Base-by-base conservation (phyloP, 1,139 yeast genomes). In the Blastobotrys aristatus region DNA sequence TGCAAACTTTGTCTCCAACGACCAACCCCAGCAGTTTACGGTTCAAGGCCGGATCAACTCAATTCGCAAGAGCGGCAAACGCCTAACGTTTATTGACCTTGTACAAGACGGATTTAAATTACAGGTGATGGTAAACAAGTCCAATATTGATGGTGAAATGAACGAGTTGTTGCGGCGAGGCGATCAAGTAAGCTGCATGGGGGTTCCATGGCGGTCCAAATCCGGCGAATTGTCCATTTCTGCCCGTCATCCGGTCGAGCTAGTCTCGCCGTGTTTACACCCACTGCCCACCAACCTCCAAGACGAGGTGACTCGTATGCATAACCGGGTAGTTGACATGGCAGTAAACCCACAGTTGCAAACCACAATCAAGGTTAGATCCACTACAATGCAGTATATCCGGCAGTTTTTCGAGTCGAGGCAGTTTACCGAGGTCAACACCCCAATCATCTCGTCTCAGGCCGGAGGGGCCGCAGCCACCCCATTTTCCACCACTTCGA, bases 381-480 rank as follows among this genome's bases (percentile, higher is more conserved):
- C 83, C 2, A 60, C 69, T 24, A 68, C 89, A 1, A 70, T 82
- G 1, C 71, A 72, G 27, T 63, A 74, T 3, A 70, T 90, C 4
- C 68, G 97, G 22, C 57, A 62, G 2, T 89, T 78, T 58, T 73
- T 90, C 31, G 69, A 72, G 18, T 56, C 62, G 0, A 66, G 71
- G n/a, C 78, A 71, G 1, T 94, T 89, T 57, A 56, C 86, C 17
- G 97, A 89, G 61, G 95, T 92, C 0, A 85, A 82, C 49, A 92
- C 98, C 0, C 98, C 98, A 0, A 77, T 88, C 1, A 65, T 92
- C 14, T 79, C 89, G 0, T 75, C 22, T 67, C 76, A 38, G 75
- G 64, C 89, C 1, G 87, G 94, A 5, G 97, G 97, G 1, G 97
- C 98, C 1, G 80, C 82, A 57, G 97, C 97, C 0, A 76, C 76